Base-by-base conservation (phyloP, 2,329 filamentous ascomycete genomes). In the Cryphonectria carpinicola region DNA sequence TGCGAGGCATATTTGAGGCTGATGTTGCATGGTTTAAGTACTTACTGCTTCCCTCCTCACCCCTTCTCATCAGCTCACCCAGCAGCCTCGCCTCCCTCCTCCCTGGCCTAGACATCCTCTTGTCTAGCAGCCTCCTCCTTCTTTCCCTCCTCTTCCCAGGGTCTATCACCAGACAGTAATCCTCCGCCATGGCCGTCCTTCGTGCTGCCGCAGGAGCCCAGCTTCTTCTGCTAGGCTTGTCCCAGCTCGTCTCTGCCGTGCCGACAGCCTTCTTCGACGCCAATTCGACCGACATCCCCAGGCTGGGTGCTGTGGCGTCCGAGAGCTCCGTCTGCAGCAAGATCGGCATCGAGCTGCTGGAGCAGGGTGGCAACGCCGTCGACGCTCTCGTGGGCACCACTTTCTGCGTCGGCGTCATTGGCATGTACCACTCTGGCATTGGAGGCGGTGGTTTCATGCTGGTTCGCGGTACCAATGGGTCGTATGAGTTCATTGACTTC, bases 401-500 rank as follows among this genome's bases (percentile, higher is more conserved):
- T 32, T 84, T 92, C 66, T 92, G 90, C 70, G 84, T 92, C 8
- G 90, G 90, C 4, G 86, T 87, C 2, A 82, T 89, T 52, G 88
- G 82, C 62, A 90, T 91, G 88, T 90, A 91, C 73, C 90, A 92
- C 76, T 83, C 81, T 74, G 93, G 93, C 5, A 88, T 95, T 70
- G 92, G 91, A 7, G 93, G 93, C 4, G 93, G 93, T 19, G 93
- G 93, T 1, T 96, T 96, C 80, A 88, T 92, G 86, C 83, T 94
- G 2, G 85, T 95, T n/a, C 86, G 90, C 72, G 81, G 84, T 2
- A 80, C 86, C 6, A 86, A 92, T 73, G 91, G 91, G 6, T 81
- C 82, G 11, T 95, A 93, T 77, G 93, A 97, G 75, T 92, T 89
- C 74, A 89, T 97, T 74, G 94, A 97, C 78, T 97, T 96, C 79